A percentile compares a stretch with the other conserved stretches of the same genome.
Conservation (phyloP, 805 yeast genomes). For the Tanozyma kutaoensis region DNA sequence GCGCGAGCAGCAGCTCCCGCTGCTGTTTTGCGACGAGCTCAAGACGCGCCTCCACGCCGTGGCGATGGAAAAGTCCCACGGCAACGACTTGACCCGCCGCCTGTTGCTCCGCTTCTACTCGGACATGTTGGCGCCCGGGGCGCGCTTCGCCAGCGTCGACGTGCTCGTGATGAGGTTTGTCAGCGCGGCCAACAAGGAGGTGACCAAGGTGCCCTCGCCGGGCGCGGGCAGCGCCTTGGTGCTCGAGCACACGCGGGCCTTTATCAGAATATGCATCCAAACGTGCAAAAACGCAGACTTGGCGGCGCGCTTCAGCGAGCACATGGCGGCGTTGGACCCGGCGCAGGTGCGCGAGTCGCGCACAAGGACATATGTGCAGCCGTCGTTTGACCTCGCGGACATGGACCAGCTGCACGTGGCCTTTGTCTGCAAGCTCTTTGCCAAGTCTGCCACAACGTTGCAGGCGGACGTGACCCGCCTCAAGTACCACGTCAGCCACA, state of each 20-base stretch:
- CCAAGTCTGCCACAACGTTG: too few relatives aligned
- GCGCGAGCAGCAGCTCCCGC: conserved; percentile 11
- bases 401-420: conserved; percentile 18
- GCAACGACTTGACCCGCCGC: conserved; percentile 40
- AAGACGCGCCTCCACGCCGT: conserved; percentile 29
- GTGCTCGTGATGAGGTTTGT: conserved; percentile 41
- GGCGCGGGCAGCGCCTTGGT: conserved; percentile 18
- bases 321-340: too few relatives aligned
- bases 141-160: conserved; percentile 17
- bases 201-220: conserved; percentile 23
- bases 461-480: conserved; percentile 40
- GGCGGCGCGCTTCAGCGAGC: too few relatives aligned
- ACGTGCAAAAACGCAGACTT: too few relatives aligned
- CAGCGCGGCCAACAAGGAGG: conserved; percentile 37
- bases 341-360: too few relatives aligned
- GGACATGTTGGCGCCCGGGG: conserved; percentile 36
- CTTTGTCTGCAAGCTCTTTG: too few relatives aligned
- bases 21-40: conserved; percentile 21
- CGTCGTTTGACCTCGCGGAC: too few relatives aligned
- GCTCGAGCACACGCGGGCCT: conserved; percentile 20
- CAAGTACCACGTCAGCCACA: conserved; percentile 27
- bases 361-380: too few relatives aligned
- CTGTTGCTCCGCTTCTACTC: conserved; percentile 52
- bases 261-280: conserved; percentile 24
- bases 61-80: conserved; percentile 27